These are phyloP conservation scores for Mucuna pruriens DNA, from an alignment of 306 rosid genomes.

Conservation along the genomic window DNA sequence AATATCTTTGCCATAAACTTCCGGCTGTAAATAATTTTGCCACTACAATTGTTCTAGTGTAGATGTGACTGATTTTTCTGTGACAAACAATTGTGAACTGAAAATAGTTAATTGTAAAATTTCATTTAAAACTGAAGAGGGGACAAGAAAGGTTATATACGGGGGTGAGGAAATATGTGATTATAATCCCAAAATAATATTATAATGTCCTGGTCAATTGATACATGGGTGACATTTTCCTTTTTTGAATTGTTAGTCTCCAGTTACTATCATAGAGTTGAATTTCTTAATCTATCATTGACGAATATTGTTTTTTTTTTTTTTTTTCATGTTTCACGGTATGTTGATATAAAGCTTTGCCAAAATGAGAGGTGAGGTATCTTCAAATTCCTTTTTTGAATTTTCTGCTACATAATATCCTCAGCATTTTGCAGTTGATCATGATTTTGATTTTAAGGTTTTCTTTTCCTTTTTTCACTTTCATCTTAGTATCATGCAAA, in stretches of 20 bases:
- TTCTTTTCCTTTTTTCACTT: conserved; percentile 18
- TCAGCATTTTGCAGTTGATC: conserved; percentile 22
- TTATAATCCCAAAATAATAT: background rate
- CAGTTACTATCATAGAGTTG: conserved; percentile 9
- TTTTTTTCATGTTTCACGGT: conserved; percentile 45
- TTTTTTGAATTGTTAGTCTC: conserved; percentile 17
- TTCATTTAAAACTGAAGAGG: conserved; percentile 21
- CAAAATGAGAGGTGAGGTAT: conserved; percentile 78
- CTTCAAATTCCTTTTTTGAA: conserved; percentile 43
- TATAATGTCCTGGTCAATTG: conserved; percentile 9
- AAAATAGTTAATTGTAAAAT: background rate
- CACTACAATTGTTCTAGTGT: background rate
- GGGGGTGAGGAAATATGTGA: background rate
- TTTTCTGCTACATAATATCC: conserved; percentile 33
- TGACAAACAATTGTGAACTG: conserved; percentile 12
- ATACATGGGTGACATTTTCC: conserved; percentile 28
- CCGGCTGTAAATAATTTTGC: background rate
- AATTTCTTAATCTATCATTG: conserved; percentile 38
- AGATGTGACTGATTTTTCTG: background rate
- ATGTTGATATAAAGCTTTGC: conserved; percentile 74
- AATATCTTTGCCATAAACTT: conserved; percentile 21
- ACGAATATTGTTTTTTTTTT: conserved; percentile 48
- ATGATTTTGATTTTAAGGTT: conserved; percentile 22
- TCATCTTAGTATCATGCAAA: conserved; percentile 7
- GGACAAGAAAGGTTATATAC: background rate